These are phyloP conservation scores for Sodiomyces alkalinus DNA, from an alignment of 2,329 filamentous ascomycete genomes.

Conservation along the genomic window DNA sequence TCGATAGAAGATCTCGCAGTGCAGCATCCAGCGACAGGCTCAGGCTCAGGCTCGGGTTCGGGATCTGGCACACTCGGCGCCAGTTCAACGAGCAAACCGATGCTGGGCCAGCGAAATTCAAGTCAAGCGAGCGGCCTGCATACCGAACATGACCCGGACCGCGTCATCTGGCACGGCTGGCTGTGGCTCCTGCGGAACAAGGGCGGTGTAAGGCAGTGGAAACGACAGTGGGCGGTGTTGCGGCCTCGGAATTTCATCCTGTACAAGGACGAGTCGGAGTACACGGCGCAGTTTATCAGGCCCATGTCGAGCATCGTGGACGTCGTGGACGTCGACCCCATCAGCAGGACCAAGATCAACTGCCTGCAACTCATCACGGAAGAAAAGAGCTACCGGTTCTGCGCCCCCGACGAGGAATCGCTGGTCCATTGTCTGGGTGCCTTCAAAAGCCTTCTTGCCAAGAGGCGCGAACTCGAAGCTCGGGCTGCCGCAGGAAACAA, in stretches of 20 bases:
- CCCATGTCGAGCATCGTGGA: conserved; percentile 69
- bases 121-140: conserved; percentile 47
- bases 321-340: conserved; percentile 80
- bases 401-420: conserved; percentile 64
- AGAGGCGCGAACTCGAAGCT: conserved; percentile 48
- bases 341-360: conserved; percentile 69
- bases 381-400: conserved; percentile 70
- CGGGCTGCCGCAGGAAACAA: conserved; percentile 25
- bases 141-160: conserved; percentile 56
- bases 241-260: conserved; percentile 72
- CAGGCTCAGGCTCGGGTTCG: conserved; percentile 10
- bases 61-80: neutral
- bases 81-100: conserved; percentile 17
- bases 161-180: conserved; percentile 89
- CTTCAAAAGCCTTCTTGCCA: conserved; percentile 72
- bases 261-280: conserved; percentile 89
- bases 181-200: conserved; percentile 73
- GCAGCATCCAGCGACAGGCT: conserved; percentile 21
- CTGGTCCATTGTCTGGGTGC: conserved; percentile 77
- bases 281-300: conserved; percentile 70
- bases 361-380: conserved; percentile 92
- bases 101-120: conserved; percentile 32
- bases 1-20: conserved; percentile 35
- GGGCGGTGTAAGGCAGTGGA: conserved; percentile 79
- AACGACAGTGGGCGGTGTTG: conserved; percentile 83